Base-by-base conservation (phyloP, 1,139 yeast genomes). In the Hansenula lynferdii region DNA sequence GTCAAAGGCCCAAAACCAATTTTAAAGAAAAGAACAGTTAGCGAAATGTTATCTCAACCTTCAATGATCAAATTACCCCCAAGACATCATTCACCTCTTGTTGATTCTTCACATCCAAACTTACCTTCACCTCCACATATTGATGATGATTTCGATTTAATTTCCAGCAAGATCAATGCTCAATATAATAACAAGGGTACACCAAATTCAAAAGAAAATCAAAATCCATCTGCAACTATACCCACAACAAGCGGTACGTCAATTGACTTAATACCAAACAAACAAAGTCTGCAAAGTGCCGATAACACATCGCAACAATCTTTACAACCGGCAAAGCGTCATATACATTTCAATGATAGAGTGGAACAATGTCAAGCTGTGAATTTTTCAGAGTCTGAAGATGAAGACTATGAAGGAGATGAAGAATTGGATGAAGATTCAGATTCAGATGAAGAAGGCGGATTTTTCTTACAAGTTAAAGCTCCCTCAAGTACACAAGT, bases 361-460 rank as follows among this genome's bases (percentile, higher is more conserved):
- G 98, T 92, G 21, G 90, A 85, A 57, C 97, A 92, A 62, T 90
- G 97, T 60, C 77, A 85, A 43, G 87, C 95, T 0, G 58, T 86
- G 16, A 78, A 79, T 44, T 56, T 61, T 14, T 56, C 62, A 9
- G 69, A 64, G 35, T 65, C 67, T 33, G 73, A 34, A 33, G 36
- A 47, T 38, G 35, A 50, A 41, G 45, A 52, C 36, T 36, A 45
- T 44, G 42, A 40, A 25, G 39, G 27, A 26, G 56, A 48, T 8
- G 45, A 50, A 22, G 53, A 50, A 18, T 48, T 43, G 24, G 42
- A 45, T 26, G 41, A 43, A n/a, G 43, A 45, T 31, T 49, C 56
- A 7, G 50, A 44, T 20, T 35, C 53, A 29, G 48, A 53, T 9
- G 54, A 51, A 20, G 61, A 80, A 48, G 86, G 83, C 8, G 90